phyloP scores from a whole-genome alignment of 2,329 filamentous ascomycete species.

The Juglanconis oblonga region DNA sequence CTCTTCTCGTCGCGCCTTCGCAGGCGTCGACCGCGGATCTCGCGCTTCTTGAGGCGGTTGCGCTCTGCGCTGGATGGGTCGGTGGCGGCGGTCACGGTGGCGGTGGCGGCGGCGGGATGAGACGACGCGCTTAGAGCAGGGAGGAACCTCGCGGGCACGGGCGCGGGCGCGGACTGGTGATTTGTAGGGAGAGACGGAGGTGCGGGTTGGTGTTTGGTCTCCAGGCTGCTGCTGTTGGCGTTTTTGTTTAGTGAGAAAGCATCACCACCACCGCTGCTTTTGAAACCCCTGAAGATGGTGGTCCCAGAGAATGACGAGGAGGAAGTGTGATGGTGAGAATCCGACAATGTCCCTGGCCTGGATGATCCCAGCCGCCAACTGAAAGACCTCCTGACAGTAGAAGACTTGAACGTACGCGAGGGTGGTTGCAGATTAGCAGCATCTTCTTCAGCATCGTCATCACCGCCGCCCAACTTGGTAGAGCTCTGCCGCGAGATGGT shows the following conservation, averaged over 20 bases:
- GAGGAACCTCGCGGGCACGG: no score
- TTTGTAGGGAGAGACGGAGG: conserved; percentile 4
- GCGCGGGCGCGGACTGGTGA: not conserved
- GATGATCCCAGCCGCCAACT: conserved; percentile 7
- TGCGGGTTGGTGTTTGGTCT: not conserved
- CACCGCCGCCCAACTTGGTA: not conserved
- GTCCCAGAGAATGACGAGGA: not conserved
- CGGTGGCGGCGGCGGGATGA: not conserved
- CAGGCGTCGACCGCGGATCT: conserved; percentile 10
- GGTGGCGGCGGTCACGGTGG: not conserved
- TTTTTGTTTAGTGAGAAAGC: not conserved
- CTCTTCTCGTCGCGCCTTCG: not conserved
- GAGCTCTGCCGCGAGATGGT: not conserved
- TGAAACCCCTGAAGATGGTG: not conserved
- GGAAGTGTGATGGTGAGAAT: not conserved
- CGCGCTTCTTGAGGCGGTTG: conserved; percentile 14
- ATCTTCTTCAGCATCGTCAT: conserved; percentile 11
- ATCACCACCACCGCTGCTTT: not conserved
- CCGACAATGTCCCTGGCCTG: not conserved
- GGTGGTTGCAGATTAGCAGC: not conserved
- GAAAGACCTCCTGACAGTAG: conserved; percentile 12
- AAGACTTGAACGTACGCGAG: conserved; percentile 11
- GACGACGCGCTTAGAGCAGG: no score
- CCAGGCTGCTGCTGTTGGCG: not conserved
- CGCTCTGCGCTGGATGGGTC: conserved; percentile 7